phyloP scores from a whole-genome alignment of 202 grass and related monocot species.

The Zizania palustris region DNA sequence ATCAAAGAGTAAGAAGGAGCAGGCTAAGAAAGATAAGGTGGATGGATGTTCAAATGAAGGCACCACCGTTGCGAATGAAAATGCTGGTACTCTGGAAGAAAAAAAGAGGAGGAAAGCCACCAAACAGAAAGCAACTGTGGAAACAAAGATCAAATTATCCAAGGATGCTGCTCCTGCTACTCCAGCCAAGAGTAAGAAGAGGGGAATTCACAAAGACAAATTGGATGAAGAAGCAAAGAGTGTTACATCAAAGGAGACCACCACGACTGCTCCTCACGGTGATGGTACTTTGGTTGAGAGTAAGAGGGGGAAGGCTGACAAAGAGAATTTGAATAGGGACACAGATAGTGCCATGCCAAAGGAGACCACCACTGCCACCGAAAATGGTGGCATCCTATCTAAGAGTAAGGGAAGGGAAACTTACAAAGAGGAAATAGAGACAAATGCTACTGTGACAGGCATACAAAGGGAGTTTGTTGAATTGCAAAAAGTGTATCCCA shows the following conservation, averaged over 20 bases:
- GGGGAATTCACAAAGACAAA: slow-evolving; percentile 19
- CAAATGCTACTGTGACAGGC: slow-evolving; percentile 23
- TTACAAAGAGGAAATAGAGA: slow-evolving; percentile 25
- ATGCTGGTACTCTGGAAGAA: background rate
- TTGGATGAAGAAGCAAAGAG: slow-evolving; percentile 17
- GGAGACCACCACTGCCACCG: background rate
- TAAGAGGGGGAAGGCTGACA: slow-evolving; percentile 19
- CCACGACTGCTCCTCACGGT: background rate
- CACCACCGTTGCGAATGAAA: background rate
- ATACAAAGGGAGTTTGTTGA: slow-evolving; percentile 27
- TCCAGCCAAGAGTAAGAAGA: slow-evolving; percentile 15
- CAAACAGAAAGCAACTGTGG: background rate
- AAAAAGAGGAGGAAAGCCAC: slow-evolving; percentile 15
- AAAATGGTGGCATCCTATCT: slow-evolving; percentile 12
- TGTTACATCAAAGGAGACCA: slow-evolving; percentile 7
- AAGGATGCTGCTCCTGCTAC: background rate
- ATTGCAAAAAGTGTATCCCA: slow-evolving; percentile 35
- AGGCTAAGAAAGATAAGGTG: slow-evolving; percentile 27
- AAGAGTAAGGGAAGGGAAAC: background rate
- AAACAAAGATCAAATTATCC: background rate
- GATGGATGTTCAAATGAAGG: slow-evolving; percentile 29
- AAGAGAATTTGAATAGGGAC: slow-evolving; percentile 14
- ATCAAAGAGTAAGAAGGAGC: slow-evolving; percentile 41
- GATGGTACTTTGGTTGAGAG: slow-evolving; percentile 1
- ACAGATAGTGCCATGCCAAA: background rate